Percentiles rank a stretch among this genome's conserved stretches.
These are phyloP conservation scores for Lentinula sp. DNA, from an alignment of 768 basidiomycete species.

Conservation along the genomic window DNA sequence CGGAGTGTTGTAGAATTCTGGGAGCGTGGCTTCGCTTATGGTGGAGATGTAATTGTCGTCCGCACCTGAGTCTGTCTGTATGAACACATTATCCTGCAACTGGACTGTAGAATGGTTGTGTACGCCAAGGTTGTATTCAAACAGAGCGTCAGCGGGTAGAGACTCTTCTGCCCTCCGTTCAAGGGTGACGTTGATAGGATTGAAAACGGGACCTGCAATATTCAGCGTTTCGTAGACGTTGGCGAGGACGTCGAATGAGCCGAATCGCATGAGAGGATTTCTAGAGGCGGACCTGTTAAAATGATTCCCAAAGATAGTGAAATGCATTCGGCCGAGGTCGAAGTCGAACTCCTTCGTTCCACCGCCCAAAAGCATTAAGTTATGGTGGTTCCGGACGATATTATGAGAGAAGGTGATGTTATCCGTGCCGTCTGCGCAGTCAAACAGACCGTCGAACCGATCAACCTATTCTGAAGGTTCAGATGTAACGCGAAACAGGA, in stretches of 20 bases:
- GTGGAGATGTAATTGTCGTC: slow-evolving; percentile 11
- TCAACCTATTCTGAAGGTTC: slow-evolving; percentile 5
- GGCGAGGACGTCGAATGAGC: slow-evolving; percentile 13
- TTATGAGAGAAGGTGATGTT: slow-evolving; percentile 16
- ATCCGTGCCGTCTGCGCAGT: slow-evolving; percentile 14
- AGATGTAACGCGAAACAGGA: neutral
- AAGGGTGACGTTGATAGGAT: neutral
- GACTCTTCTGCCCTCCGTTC: neutral
- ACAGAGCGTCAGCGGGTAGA: slow-evolving; percentile 6
- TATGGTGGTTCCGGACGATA: slow-evolving; percentile 14
- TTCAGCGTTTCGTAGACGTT: slow-evolving; percentile 12
- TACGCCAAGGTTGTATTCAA: slow-evolving; percentile 7
- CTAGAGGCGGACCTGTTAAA: slow-evolving; percentile 13
- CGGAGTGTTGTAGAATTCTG: neutral
- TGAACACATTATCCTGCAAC: slow-evolving; percentile 13
- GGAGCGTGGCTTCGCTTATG: slow-evolving; percentile 10
- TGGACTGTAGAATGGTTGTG: slow-evolving; percentile 8
- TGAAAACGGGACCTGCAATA: slow-evolving; percentile 3
- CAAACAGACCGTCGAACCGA: slow-evolving; percentile 14
- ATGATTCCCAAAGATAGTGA: slow-evolving; percentile 13
- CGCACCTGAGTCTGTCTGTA: slow-evolving; percentile 9
- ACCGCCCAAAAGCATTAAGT: slow-evolving; percentile 11
- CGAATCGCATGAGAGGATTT: slow-evolving; percentile 14
- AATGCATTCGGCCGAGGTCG: slow-evolving; percentile 13
- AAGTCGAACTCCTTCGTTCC: slow-evolving; percentile 12